Percentiles rank a stretch among this genome's conserved stretches.
Conservation (phyloP, 306 rosid genomes). For the Pyrus betulifolia region DNA sequence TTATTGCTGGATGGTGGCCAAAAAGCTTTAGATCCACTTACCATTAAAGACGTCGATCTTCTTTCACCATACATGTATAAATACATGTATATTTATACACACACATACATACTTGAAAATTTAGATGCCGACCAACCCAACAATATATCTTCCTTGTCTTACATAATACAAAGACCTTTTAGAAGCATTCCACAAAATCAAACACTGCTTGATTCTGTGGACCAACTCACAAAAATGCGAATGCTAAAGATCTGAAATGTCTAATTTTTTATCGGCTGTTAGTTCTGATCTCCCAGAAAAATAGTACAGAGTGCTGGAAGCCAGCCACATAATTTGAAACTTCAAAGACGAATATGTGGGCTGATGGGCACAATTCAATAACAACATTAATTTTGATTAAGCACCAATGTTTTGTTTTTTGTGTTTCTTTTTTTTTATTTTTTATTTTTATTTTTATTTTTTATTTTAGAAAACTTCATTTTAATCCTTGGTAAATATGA, state of each 20-base stretch:
- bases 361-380: background rate
- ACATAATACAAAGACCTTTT: background rate
- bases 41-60: background rate
- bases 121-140: background rate
- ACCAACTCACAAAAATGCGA: constrained; percentile 14
- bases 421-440: too few species aligned
- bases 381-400: background rate
- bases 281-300: too few species aligned
- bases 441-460: too few species aligned
- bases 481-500: too few species aligned
- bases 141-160: background rate
- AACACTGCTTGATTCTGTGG: constrained; percentile 14
- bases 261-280: too few species aligned
- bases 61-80: too few species aligned
- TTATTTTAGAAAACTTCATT: too few species aligned
- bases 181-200: background rate
- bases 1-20: too few species aligned
- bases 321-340: background rate
- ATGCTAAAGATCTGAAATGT: background rate
- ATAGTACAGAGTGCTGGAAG: background rate
- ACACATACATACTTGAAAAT: too few species aligned
- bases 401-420: too few species aligned
- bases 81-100: too few species aligned
- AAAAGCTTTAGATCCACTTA: too few species aligned
- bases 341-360: background rate